Evolutionary conservation across 2,329 filamentous ascomycete species (phyloP), one percentile per base, ranked within the genome.

Genomic region (Fusarium sp.): DNA sequence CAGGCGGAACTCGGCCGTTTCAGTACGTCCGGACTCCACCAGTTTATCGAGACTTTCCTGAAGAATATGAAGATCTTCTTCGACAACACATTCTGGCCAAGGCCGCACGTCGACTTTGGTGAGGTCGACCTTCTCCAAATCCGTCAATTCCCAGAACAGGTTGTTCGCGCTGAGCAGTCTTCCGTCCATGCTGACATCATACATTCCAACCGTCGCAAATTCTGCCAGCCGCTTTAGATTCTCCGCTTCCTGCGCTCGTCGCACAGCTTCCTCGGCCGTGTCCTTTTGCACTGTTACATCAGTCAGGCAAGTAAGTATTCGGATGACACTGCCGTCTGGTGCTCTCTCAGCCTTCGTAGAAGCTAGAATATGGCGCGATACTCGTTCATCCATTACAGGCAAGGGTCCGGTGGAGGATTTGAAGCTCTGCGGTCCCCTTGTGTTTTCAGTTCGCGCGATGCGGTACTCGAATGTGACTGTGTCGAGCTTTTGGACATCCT

Each of bases 201-300:
- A 87, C 83, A 87, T 84, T 55, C 85, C 85, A 13, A 87, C 85
- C 0, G 85, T 86, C 7, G 85, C 85, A 54, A 84, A 82, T 71
- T 87, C 84, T 10, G 85, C 84, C 78, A 87, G 85, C 45, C 85
- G 82, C 71, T 85, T 85, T 29, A 87, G 77, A 63, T 87, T 86
- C 67, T 85, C 83, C 10, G 84, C 83, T 60, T 87, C 83, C 67
- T 86, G 84, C 4, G 84, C 84, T 47, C 84, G 80, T 20, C 81
- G 79, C 27, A 84, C 78, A 0, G 84, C 85, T 59, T 84, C 83
- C 45, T 85, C 84, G 9, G 84, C 81, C 1, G 83, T 83, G 57
- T 81, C 77, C 67, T 84, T 86, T 71, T 86, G 83, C 27, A 82
- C 78, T 3, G 84, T 86, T 18, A 87, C 82, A 59, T 87, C 85